A percentile compares a stretch with the other conserved stretches of the same genome.
Conservation (phyloP, 768 basidiomycete species). For the Strobilomyces confusus region DNA sequence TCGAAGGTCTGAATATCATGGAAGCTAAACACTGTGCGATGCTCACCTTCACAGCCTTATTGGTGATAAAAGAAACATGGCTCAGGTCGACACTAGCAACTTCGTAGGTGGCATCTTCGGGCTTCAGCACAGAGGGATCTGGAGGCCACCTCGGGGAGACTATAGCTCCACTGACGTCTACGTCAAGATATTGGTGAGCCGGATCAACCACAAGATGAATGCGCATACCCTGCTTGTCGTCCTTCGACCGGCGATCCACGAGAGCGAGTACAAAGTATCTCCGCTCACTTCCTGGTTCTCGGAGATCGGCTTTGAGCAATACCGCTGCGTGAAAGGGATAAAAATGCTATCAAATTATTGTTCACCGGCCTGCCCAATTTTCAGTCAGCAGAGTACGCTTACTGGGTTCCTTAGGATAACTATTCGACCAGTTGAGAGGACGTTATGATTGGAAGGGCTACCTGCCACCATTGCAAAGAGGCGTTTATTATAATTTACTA, state of each 20-base stretch:
- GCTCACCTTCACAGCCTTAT: slow-evolving; percentile 78
- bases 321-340: slow-evolving; percentile 63
- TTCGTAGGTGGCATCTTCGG: slow-evolving; percentile 61
- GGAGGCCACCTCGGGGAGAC: slow-evolving; percentile 82
- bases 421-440: slow-evolving; percentile 70
- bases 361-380: not conserved
- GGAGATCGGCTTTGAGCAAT: slow-evolving; percentile 60
- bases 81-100: slow-evolving; percentile 58
- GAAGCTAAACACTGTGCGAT: slow-evolving; percentile 20
- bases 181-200: not conserved
- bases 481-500: slow-evolving; percentile 58
- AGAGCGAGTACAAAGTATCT: slow-evolving; percentile 69
- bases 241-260: slow-evolving; percentile 61
- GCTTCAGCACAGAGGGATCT: slow-evolving; percentile 40
- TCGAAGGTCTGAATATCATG: not conserved
- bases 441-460: slow-evolving; percentile 64
- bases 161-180: slow-evolving; percentile 55
- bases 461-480: slow-evolving; percentile 57
- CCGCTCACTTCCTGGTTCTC: slow-evolving; percentile 47
- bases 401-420: slow-evolving; percentile 82
- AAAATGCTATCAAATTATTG: slow-evolving; percentile 59
- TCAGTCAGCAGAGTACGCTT: slow-evolving; percentile 24
- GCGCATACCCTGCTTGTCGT: slow-evolving; percentile 45
- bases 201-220: not conserved
- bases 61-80: slow-evolving; percentile 75